phyloP scores from a whole-genome alignment of 2,329 filamentous ascomycete species.

The Calcarisporium arbuscula region DNA sequence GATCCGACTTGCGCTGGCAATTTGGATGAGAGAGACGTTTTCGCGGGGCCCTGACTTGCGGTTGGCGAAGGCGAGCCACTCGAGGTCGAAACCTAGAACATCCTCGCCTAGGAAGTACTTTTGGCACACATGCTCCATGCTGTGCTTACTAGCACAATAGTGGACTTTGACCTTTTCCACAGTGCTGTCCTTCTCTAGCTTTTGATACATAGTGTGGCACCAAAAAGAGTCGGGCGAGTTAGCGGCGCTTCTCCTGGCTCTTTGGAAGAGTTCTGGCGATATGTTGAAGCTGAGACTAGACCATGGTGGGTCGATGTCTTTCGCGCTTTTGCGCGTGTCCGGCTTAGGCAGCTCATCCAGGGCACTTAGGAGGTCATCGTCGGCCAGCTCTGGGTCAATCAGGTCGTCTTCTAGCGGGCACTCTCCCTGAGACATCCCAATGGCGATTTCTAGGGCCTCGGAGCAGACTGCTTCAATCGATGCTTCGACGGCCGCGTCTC shows the following conservation, averaged over 20 bases:
- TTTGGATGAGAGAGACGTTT: slow-evolving; percentile 76
- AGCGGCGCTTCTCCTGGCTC: slow-evolving; percentile 39
- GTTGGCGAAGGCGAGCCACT: slow-evolving; percentile 61
- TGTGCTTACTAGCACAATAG: slow-evolving; percentile 65
- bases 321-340: not conserved
- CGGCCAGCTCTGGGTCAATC: too few relatives aligned
- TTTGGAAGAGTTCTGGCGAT: slow-evolving; percentile 21
- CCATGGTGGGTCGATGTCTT: slow-evolving; percentile 14
- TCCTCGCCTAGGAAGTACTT: slow-evolving; percentile 61
- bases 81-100: slow-evolving; percentile 82
- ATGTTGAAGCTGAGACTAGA: slow-evolving; percentile 24
- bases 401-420: too few relatives aligned
- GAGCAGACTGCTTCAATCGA: too few relatives aligned
- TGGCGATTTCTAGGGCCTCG: too few relatives aligned
- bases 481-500: too few relatives aligned
- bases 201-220: slow-evolving; percentile 63
- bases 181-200: slow-evolving; percentile 32
- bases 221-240: slow-evolving; percentile 53
- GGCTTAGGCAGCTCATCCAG: too few relatives aligned
- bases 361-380: too few relatives aligned
- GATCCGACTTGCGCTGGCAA: slow-evolving; percentile 71
- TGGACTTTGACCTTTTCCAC: slow-evolving; percentile 59
- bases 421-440: too few relatives aligned
- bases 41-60: slow-evolving; percentile 46
- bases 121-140: slow-evolving; percentile 59